Conservation (phyloP, 1,284 basidiomycete genomes). For the Apiotrichum porosum region DNA sequence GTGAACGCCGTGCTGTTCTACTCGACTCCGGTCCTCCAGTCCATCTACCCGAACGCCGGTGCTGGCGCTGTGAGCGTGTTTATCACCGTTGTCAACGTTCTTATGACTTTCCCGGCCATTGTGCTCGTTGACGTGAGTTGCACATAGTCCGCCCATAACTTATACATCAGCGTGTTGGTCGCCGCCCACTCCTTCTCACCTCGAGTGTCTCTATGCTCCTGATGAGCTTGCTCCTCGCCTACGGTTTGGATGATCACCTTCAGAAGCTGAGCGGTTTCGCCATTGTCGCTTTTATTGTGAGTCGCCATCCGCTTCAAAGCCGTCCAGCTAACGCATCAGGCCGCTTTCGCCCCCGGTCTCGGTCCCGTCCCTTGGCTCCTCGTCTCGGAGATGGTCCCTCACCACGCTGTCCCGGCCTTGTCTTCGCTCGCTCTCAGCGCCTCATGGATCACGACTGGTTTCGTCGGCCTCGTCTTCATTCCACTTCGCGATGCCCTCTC, state of each 20-base stretch:
- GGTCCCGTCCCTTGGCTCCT: conserved; percentile 90
- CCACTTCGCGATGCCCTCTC: conserved; percentile 67
- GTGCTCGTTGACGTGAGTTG: conserved; percentile 72
- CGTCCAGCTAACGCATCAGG: conserved; percentile 33
- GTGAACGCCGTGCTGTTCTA: conserved; percentile 76
- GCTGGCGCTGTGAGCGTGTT: conserved; percentile 53
- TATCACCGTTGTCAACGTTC: conserved; percentile 65
- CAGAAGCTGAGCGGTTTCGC: conserved; percentile 65
- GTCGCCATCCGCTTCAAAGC: conserved; percentile 30
- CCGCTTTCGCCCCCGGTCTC: conserved; percentile 82
- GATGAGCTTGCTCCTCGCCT: conserved; percentile 65
- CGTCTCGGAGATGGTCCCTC: conserved; percentile 82
- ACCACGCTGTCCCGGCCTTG: conserved; percentile 72
- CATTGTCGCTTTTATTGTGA: conserved; percentile 74
- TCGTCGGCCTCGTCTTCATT: conserved; percentile 75
- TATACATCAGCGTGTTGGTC: conserved; percentile 40
- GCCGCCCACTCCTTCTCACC: conserved; percentile 46
- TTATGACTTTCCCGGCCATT: conserved; percentile 76
- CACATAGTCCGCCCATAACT: too few relatives aligned
- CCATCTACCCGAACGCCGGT: conserved; percentile 67
- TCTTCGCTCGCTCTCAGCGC: conserved; percentile 75
- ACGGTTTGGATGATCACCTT: conserved; percentile 62
- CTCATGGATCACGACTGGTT: conserved; percentile 83
- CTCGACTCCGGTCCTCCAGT: conserved; percentile 76
- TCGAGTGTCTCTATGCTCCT: conserved; percentile 60